Conservation (phyloP, 129 eudicot species). For the Tagetes patula region DNA sequence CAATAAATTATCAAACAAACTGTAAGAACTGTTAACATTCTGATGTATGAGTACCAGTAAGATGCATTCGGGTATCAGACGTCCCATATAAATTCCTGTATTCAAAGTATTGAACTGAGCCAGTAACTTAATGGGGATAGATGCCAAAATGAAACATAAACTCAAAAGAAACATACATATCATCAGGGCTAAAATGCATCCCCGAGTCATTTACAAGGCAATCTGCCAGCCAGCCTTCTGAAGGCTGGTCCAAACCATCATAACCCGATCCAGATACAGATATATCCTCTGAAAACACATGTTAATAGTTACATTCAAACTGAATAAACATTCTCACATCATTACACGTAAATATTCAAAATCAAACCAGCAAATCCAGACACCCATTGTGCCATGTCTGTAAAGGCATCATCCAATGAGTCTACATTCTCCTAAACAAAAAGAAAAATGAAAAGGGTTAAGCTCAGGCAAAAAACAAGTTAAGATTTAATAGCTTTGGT, state of each 20-base stretch:
- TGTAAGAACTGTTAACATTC: not conserved
- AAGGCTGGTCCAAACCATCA: conserved; percentile 54
- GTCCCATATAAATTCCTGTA: conserved; percentile 57
- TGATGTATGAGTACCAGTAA: conserved; percentile 45
- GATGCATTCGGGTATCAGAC: conserved; percentile 50
- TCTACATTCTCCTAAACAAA: conserved; percentile 60
- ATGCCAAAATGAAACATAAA: not conserved
- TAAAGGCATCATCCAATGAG: conserved; percentile 55
- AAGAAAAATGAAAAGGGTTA: conserved; percentile 5
- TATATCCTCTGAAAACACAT: conserved; percentile 44
- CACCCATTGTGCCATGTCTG: conserved; percentile 85
- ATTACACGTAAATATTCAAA: conserved; percentile 9
- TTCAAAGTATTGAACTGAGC: conserved; percentile 31
- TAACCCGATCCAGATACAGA: conserved; percentile 57
- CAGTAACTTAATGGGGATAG: conserved; percentile 2
- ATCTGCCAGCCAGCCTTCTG: conserved; percentile 82
- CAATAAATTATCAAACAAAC: not conserved
- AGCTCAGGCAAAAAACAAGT: not conserved
- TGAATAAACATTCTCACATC: conserved; percentile 2
- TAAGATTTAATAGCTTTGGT: not conserved
- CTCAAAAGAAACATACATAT: conserved; percentile 53
- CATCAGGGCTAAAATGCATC: conserved; percentile 63
- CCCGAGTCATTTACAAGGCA: conserved; percentile 71
- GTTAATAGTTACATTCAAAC: not conserved
- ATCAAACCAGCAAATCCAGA: conserved; percentile 70